Evolutionary conservation across 371 early-diverging fungal genomes (phyloP).

Genomic region (Sporodiniella umbellata): DNA sequence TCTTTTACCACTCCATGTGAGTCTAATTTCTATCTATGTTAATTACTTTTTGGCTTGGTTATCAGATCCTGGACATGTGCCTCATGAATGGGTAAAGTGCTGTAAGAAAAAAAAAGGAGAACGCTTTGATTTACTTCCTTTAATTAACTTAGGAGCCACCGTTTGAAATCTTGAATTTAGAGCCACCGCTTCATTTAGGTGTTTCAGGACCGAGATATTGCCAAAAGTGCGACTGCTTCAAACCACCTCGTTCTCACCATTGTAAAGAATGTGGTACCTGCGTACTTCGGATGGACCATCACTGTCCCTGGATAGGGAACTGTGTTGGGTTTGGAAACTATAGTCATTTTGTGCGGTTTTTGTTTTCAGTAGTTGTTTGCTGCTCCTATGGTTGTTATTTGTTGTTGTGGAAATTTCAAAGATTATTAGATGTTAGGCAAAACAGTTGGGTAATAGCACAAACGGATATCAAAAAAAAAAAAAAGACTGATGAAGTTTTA

Average conservation of each 20-base stretch:
- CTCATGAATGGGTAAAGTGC: slow-evolving; percentile 55
- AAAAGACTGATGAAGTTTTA: neutral
- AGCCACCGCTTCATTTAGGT: slow-evolving; percentile 1
- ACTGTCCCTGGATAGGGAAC: slow-evolving; percentile 96
- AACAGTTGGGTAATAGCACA: slow-evolving; percentile 13
- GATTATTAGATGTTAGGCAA: slow-evolving; percentile 27
- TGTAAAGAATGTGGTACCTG: slow-evolving; percentile 72
- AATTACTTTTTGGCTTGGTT: slow-evolving; percentile 77
- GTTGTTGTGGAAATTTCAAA: slow-evolving; percentile 38
- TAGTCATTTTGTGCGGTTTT: slow-evolving; percentile 81
- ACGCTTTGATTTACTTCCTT: too few relatives aligned
- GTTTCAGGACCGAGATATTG: slow-evolving; percentile 57
- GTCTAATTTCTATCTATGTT: slow-evolving; percentile 54
- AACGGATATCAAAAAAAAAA: neutral
- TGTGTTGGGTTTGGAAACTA: slow-evolving; percentile 89
- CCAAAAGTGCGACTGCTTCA: slow-evolving; percentile 61
- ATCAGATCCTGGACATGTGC: slow-evolving; percentile 77
- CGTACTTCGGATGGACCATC: slow-evolving; percentile 86
- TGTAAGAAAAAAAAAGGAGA: neutral
- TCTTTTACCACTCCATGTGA: slow-evolving; percentile 57
- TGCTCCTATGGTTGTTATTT: slow-evolving; percentile 46
- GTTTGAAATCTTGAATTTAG: slow-evolving; percentile 1
- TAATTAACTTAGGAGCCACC: slow-evolving; percentile 21
- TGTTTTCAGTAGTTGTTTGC: slow-evolving; percentile 63
- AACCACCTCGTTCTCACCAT: slow-evolving; percentile 79